phyloP scores from a whole-genome alignment of 441 rosid species.

The Hura crepitans region DNA sequence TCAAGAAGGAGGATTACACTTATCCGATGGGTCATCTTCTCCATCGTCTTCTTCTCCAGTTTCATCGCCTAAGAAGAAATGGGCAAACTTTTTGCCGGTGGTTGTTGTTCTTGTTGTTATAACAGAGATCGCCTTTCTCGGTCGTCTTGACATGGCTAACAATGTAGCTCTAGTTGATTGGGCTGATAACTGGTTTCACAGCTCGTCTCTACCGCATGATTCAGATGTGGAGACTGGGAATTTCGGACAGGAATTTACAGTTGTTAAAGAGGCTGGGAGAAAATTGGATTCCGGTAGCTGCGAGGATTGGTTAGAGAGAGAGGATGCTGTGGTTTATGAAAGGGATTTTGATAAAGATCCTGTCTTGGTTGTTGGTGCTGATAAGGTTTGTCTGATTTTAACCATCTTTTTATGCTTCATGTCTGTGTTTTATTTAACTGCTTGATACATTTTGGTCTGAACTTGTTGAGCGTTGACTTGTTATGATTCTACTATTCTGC shows the following conservation, averaged over 20 bases:
- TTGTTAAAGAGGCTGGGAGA: slow-evolving; percentile 13
- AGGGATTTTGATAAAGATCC: slow-evolving; percentile 72
- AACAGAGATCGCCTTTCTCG: slow-evolving; percentile 75
- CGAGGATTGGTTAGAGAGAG: slow-evolving; percentile 73
- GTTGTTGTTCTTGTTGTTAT: slow-evolving; percentile 63
- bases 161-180: slow-evolving; percentile 54
- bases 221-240: slow-evolving; percentile 14
- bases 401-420: not conserved
- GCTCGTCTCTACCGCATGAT: slow-evolving; percentile 11
- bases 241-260: slow-evolving; percentile 16
- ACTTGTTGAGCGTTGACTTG: not conserved
- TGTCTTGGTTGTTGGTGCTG: slow-evolving; percentile 47
- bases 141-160: slow-evolving; percentile 73
- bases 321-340: slow-evolving; percentile 50
- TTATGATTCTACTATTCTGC: not conserved
- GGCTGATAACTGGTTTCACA: slow-evolving; percentile 28
- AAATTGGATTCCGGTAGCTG: slow-evolving; percentile 39
- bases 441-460: not conserved
- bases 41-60: slow-evolving; percentile 30
- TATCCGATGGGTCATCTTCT: slow-evolving; percentile 31
- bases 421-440: not conserved
- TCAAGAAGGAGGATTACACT: slow-evolving; percentile 36
- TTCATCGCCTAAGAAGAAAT: slow-evolving; percentile 37
- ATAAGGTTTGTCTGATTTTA: slow-evolving; percentile 41
- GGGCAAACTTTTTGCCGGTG: slow-evolving; percentile 51